Evolutionary conservation across 495 filamentous ascomycete species (phyloP).

Genomic region (Extremus antarcticus): DNA sequence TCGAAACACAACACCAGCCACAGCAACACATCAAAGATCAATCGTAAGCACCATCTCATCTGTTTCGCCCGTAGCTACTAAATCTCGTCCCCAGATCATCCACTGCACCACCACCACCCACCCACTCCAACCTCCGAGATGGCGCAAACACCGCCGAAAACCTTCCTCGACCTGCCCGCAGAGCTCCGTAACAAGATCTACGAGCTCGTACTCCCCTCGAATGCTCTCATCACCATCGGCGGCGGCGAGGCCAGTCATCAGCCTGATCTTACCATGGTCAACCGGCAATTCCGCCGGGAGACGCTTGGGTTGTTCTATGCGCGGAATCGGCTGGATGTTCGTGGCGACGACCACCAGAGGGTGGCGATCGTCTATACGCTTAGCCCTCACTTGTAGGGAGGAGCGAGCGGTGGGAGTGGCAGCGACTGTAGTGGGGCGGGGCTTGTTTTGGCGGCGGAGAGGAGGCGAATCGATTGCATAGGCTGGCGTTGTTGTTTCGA

Average conservation of each 20-base stretch:
- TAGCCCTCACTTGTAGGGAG: no score
- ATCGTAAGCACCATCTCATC: neutral
- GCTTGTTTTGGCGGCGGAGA: no score
- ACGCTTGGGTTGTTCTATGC: neutral
- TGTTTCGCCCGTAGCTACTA: neutral
- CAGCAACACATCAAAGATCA: neutral
- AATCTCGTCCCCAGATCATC: neutral
- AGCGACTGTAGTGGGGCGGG: no score
- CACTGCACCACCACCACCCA: neutral
- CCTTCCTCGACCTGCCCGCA: neutral
- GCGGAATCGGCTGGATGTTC: neutral
- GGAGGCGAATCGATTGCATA: no score
- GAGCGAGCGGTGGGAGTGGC: no score
- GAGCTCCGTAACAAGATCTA: neutral
- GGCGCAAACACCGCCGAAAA: neutral
- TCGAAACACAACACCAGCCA: neutral
- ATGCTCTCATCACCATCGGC: neutral
- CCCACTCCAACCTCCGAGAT: neutral
- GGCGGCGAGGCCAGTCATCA: neutral
- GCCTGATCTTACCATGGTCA: neutral
- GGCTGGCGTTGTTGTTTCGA: no score
- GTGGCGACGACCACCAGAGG: neutral
- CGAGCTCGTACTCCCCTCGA: neutral
- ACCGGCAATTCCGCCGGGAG: neutral
- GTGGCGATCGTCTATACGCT: neutral